Evolutionary conservation across 1,139 yeast species (phyloP).

Genomic region (Saccharomyces hybrid): DNA sequence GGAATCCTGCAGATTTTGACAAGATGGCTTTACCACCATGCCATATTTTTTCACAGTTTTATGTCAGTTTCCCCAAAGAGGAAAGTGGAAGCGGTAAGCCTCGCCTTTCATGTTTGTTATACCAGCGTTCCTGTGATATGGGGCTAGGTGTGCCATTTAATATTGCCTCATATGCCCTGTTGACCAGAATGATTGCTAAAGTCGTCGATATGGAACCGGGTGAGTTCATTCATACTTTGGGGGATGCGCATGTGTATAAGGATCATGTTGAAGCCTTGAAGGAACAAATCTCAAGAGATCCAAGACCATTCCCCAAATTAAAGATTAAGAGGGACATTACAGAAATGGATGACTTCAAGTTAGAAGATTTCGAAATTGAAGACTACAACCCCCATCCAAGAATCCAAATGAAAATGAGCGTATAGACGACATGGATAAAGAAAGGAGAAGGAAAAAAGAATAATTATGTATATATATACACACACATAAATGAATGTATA

Average conservation of each 20-base stretch:
- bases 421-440: constrained; percentile 23
- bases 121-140: constrained; percentile 98
- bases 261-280: constrained; percentile 89
- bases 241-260: constrained; percentile 90
- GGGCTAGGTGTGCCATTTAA: constrained; percentile 99
- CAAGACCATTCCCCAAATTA: constrained; percentile 74
- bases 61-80: constrained; percentile 67
- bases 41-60: constrained; percentile 92
- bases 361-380: constrained; percentile 74
- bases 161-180: constrained; percentile 89
- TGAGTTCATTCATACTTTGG: constrained; percentile 89
- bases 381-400: constrained; percentile 76
- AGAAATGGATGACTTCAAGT: constrained; percentile 77
- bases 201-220: constrained; percentile 92
- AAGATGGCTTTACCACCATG: constrained; percentile 98
- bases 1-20: constrained; percentile 95
- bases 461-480: not conserved
- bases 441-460: not conserved
- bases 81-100: constrained; percentile 39
- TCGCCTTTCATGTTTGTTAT: constrained; percentile 74
- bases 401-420: constrained; percentile 82
- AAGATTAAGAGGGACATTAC: constrained; percentile 58
- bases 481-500: not conserved
- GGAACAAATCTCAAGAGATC: constrained; percentile 66
- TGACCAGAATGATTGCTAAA: constrained; percentile 92